These are phyloP conservation scores for Paramecium primaurelia DNA, from an alignment of 73 alveolate species.

Conservation along the genomic window DNA sequence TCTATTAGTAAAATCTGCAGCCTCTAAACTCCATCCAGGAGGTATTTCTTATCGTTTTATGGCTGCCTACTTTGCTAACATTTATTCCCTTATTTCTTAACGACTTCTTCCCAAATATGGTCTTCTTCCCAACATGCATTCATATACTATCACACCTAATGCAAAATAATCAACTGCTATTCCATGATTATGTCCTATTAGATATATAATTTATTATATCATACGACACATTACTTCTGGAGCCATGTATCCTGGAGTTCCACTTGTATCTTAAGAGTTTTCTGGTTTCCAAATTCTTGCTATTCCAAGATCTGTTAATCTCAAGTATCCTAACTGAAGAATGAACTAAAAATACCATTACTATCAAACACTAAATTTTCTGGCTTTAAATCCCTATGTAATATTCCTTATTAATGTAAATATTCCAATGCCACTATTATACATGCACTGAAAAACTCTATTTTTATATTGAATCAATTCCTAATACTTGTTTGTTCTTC, in stretches of 20 bases:
- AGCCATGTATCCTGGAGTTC: conserved; percentile 98
- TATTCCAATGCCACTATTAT: conserved; percentile 91
- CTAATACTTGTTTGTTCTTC: conserved; percentile 86
- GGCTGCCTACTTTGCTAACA: conserved; percentile 81
- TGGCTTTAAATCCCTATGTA: conserved; percentile 97
- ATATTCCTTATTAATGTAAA: conserved; percentile 85
- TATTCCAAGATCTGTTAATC: conserved; percentile 94
- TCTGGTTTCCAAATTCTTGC: conserved; percentile 84
- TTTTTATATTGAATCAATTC: not conserved
- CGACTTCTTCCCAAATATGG: conserved; percentile 86
- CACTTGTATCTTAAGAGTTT: conserved; percentile 93
- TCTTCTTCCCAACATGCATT: conserved; percentile 93
- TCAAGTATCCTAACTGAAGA: conserved; percentile 76
- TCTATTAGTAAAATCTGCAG: conserved; percentile 89
- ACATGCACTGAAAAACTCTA: conserved; percentile 90
- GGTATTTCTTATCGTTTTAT: conserved; percentile 82
- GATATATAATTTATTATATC: conserved; percentile 53
- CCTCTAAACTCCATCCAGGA: conserved; percentile 89
- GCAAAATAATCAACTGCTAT: conserved; percentile 94
- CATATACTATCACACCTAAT: conserved; percentile 92
- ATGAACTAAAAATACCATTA: not conserved
- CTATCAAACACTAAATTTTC: conserved; percentile 92
- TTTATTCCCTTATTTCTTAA: conserved; percentile 79
- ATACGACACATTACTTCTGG: conserved; percentile 74
- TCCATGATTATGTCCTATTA: conserved; percentile 85